phyloP scores from a whole-genome alignment of 192 early-diverging fungal species.

The Thamnidium elegans region DNA sequence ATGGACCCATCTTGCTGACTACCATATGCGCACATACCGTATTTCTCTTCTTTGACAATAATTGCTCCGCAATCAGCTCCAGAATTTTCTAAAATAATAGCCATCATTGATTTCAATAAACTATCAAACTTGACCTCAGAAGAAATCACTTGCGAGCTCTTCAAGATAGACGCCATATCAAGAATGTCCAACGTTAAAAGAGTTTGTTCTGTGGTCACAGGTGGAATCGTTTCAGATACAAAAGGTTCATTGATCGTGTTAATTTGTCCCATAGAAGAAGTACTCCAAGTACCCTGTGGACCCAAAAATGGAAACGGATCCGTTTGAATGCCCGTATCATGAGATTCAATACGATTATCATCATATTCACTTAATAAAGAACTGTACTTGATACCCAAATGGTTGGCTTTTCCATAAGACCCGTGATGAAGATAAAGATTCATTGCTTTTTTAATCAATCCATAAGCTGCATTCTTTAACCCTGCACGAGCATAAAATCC shows the following conservation, averaged over 20 bases:
- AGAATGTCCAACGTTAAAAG: constrained; percentile 30
- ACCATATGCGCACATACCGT: constrained; percentile 33
- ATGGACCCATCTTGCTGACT: constrained; percentile 26
- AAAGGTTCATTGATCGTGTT: constrained; percentile 13
- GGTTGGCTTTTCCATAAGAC: constrained; percentile 33
- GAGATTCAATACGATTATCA: constrained; percentile 20
- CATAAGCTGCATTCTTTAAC: constrained; percentile 25
- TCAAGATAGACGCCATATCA: constrained; percentile 36
- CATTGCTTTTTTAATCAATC: constrained; percentile 24
- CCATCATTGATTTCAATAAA: constrained; percentile 35
- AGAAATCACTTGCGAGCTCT: constrained; percentile 37
- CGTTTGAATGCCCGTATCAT: constrained; percentile 28
- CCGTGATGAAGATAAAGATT: constrained; percentile 19
- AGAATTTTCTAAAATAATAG: constrained; percentile 36
- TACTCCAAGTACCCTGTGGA: constrained; percentile 23
- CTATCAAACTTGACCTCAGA: constrained; percentile 38
- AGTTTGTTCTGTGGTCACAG: constrained; percentile 32
- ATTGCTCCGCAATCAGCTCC: constrained; percentile 36
- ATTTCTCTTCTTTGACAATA: constrained; percentile 36
- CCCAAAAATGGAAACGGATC: constrained; percentile 27
- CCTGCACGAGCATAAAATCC: constrained; percentile 25
- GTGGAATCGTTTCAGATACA: constrained; percentile 17
- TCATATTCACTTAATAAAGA: constrained; percentile 16
- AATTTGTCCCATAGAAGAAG: constrained; percentile 12
- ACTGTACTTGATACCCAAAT: constrained; percentile 17